These are phyloP conservation scores for Tetracladium setigerum DNA, from an alignment of 495 filamentous ascomycete species.

Conservation along the genomic window DNA sequence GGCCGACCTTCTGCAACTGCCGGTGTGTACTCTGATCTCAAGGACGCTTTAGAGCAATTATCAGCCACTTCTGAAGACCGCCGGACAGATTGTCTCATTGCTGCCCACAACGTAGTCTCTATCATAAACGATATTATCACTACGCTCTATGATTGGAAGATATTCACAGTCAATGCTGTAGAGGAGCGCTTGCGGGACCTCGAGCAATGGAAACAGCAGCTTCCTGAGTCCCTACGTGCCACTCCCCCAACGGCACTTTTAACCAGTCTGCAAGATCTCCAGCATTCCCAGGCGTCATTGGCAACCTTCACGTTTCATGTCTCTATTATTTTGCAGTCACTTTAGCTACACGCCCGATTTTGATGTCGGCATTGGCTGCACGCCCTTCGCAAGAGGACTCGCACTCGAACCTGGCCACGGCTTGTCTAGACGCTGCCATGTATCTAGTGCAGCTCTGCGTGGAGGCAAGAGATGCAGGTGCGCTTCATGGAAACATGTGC, in stretches of 20 bases:
- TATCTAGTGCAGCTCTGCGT: constrained; percentile 2
- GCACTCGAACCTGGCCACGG: background rate
- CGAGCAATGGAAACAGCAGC: background rate
- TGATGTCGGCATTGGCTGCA: constrained; percentile 4
- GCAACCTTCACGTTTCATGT: constrained; percentile 10
- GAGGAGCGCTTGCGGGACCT: background rate
- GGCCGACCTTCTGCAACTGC: constrained; percentile 4
- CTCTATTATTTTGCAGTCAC: constrained; percentile 19
- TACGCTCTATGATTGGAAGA: background rate
- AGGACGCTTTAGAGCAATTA: background rate
- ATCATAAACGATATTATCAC: background rate
- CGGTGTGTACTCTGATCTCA: background rate
- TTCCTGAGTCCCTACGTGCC: background rate
- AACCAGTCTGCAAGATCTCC: background rate
- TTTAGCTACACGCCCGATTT: constrained; percentile 13
- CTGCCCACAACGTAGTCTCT: background rate
- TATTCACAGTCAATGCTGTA: background rate
- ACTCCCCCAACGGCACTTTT: background rate
- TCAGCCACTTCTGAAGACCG: background rate
- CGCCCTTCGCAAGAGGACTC: background rate
- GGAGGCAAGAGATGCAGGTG: background rate
- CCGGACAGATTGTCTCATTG: background rate
- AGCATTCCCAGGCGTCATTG: background rate
- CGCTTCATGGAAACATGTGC: constrained; percentile 5
- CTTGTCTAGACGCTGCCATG: constrained; percentile 1